These are phyloP conservation scores for Phytopythium cucurbitacearum DNA, from an alignment of 352 stramenopile species.

Conservation along the genomic window DNA sequence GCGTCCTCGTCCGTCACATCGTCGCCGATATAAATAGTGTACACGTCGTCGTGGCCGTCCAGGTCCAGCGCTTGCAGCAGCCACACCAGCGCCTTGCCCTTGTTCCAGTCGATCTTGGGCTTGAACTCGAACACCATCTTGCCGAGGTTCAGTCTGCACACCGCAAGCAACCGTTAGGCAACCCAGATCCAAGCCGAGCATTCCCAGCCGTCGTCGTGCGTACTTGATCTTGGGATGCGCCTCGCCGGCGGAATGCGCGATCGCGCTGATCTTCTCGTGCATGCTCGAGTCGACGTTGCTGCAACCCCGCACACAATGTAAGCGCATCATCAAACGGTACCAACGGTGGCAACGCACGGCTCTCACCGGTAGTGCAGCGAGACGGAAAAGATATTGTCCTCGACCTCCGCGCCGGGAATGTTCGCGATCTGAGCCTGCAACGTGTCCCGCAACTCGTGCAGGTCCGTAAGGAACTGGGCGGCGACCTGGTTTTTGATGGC, in stretches of 20 bases:
- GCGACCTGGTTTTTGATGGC: slow-evolving; percentile 84
- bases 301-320: not conserved
- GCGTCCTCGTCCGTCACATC: slow-evolving; percentile 89
- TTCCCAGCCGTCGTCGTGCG: slow-evolving; percentile 1
- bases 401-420: slow-evolving; percentile 67
- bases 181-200: not conserved
- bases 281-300: slow-evolving; percentile 55
- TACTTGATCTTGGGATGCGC: slow-evolving; percentile 63
- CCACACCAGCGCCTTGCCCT: slow-evolving; percentile 88
- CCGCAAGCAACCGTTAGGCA: not conserved
- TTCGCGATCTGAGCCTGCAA: slow-evolving; percentile 35
- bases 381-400: slow-evolving; percentile 89
- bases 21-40: slow-evolving; percentile 91
- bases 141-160: slow-evolving; percentile 63
- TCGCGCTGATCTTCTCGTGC: slow-evolving; percentile 33
- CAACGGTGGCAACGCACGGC: not conserved
- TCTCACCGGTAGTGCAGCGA: slow-evolving; percentile 85
- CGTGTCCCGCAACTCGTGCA: slow-evolving; percentile 54
- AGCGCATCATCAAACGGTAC: not conserved
- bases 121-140: slow-evolving; percentile 92
- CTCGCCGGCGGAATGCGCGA: slow-evolving; percentile 33
- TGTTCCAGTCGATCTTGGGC: slow-evolving; percentile 91
- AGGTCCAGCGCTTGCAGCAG: slow-evolving; percentile 71
- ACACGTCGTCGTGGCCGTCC: slow-evolving; percentile 72
- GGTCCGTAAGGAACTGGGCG: slow-evolving; percentile 60